Evolutionary conservation across 768 basidiomycete species (phyloP).

Genomic region (Collybiopsis confluens): DNA sequence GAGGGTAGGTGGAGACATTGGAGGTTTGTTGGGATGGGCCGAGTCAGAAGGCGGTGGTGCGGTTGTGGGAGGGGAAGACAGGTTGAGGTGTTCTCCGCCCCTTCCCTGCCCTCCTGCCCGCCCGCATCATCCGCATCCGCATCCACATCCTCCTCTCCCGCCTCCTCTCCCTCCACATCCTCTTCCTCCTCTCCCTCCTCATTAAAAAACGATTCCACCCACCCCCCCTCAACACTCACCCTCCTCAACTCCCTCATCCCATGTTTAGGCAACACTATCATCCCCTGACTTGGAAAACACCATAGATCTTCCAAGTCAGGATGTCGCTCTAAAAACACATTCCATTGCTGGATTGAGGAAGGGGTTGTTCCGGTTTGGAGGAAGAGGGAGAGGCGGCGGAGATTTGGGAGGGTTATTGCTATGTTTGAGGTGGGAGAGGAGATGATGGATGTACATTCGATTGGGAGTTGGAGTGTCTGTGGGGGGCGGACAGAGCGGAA

Average conservation of each 20-base stretch:
- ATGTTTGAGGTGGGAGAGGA: no score
- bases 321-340: constrained; percentile 40
- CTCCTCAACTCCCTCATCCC: constrained; percentile 37
- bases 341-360: constrained; percentile 29
- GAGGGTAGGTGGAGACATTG: background rate
- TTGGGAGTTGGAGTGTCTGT: constrained; percentile 42
- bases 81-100: background rate
- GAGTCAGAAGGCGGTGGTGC: background rate
- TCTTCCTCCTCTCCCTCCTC: no score
- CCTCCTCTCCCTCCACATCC: background rate
- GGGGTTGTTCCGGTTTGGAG: constrained; percentile 36
- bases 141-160: background rate
- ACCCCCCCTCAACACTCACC: constrained; percentile 30
- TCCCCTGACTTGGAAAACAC: constrained; percentile 41
- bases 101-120: background rate
- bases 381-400: constrained; percentile 37
- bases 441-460: constrained; percentile 36
- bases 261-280: constrained; percentile 27
- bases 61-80: no score
- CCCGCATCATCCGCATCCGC: background rate
- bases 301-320: constrained; percentile 40
- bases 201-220: constrained; percentile 14
- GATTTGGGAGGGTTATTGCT: constrained; percentile 34
- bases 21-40: background rate
- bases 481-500: no score